phyloP scores from a whole-genome alignment of 345 rosid species.

The Odontarrhena argentea region DNA sequence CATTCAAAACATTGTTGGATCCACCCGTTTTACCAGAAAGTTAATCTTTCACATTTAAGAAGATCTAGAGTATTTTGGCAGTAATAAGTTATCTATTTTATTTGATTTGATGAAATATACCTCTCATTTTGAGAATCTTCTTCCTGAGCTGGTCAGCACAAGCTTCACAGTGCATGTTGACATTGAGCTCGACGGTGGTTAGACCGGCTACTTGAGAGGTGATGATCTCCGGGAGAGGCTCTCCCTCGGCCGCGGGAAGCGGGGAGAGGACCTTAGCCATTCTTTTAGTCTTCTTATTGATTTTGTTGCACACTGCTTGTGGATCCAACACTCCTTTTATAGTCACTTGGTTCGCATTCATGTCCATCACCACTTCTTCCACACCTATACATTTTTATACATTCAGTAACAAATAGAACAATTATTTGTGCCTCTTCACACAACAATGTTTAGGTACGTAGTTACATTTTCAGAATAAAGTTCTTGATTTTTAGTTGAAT shows the following conservation, averaged over 20 bases:
- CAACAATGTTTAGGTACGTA: slow-evolving; percentile 14
- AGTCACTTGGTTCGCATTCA: slow-evolving; percentile 75
- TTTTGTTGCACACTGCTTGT: slow-evolving; percentile 70
- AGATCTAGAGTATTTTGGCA: not conserved
- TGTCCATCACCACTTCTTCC: slow-evolving; percentile 69
- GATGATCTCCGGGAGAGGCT: slow-evolving; percentile 67
- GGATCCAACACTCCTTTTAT: slow-evolving; percentile 84
- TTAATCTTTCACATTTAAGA: not conserved
- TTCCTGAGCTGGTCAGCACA: slow-evolving; percentile 89
- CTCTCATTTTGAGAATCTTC: slow-evolving; percentile 94
- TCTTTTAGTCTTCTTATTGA: slow-evolving; percentile 79
- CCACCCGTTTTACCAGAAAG: not conserved
- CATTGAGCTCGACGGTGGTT: slow-evolving; percentile 74
- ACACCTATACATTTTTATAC: slow-evolving; percentile 58
- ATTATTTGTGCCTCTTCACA: not conserved
- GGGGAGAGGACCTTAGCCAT: slow-evolving; percentile 80
- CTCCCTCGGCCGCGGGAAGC: slow-evolving; percentile 66
- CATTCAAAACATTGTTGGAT: not conserved
- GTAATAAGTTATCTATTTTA: not conserved
- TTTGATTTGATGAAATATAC: slow-evolving; percentile 38
- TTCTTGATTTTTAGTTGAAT: not conserved
- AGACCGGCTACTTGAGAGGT: slow-evolving; percentile 66
- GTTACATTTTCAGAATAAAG: slow-evolving; percentile 18
- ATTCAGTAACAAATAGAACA: not conserved
- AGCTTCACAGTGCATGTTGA: slow-evolving; percentile 93